Percentiles rank a stretch among this genome's conserved stretches.
These are phyloP conservation scores for Rhizomucor pusillus DNA, from an alignment of 371 early-diverging fungal genomes.

Conservation along the genomic window DNA sequence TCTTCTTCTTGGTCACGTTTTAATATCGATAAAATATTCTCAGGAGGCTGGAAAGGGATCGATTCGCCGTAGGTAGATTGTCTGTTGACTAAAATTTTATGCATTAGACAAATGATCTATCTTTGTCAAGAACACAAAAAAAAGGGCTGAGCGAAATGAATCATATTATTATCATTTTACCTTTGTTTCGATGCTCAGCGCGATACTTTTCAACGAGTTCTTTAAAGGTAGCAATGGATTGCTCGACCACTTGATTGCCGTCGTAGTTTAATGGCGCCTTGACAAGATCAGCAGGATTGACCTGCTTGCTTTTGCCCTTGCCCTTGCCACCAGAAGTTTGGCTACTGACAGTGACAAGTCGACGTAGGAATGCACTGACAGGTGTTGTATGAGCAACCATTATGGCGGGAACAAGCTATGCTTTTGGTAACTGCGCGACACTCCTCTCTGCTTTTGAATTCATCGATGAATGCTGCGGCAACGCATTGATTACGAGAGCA, in stretches of 20 bases:
- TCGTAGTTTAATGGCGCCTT: neutral
- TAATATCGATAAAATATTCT: too few relatives aligned
- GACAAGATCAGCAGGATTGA: neutral
- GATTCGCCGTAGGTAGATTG: too few relatives aligned
- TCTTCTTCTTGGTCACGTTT: too few relatives aligned
- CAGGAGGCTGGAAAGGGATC: too few relatives aligned
- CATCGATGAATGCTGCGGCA: too few relatives aligned
- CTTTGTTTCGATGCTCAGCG: neutral
- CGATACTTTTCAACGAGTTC: conserved; percentile 17
- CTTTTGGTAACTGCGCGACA: too few relatives aligned
- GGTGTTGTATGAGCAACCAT: conserved; percentile 3
- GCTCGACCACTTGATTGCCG: neutral
- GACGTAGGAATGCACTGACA: conserved; percentile 8
- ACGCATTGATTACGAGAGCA: too few relatives aligned
- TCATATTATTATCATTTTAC: neutral
- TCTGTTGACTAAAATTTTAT: too few relatives aligned
- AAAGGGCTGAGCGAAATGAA: neutral
- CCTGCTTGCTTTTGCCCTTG: conserved; percentile 6
- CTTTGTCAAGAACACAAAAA: neutral
- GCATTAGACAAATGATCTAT: neutral
- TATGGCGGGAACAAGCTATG: neutral
- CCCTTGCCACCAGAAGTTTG: conserved; percentile 4
- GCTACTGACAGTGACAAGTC: neutral
- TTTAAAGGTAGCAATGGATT: conserved; percentile 12
- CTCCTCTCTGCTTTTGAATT: too few relatives aligned